Conservation (phyloP, 148 eudicot species). For the Rhododendron mucronatum region DNA sequence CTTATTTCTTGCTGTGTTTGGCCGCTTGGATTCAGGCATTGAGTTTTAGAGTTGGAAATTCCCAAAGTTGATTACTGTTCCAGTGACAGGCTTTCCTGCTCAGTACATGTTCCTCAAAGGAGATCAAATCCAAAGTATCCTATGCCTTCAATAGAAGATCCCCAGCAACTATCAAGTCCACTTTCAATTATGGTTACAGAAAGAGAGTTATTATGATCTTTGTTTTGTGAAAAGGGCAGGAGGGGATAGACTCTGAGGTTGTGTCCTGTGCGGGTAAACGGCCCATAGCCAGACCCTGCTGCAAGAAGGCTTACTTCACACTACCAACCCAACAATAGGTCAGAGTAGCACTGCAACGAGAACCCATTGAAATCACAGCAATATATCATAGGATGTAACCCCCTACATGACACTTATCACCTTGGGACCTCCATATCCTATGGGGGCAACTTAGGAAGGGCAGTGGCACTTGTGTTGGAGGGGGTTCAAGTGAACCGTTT, state of each 20-base stretch:
- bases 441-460: not conserved
- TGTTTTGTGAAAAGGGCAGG: not conserved
- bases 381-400: not conserved
- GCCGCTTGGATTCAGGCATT: not conserved
- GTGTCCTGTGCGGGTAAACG: not conserved
- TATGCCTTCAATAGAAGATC: not conserved
- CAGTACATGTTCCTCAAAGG: not conserved
- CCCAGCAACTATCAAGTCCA: not conserved
- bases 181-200: not conserved
- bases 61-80: not conserved
- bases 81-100: not conserved
- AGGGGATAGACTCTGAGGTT: not conserved
- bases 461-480: not conserved
- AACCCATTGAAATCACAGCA: not conserved
- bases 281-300: not conserved
- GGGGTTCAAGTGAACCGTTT: not conserved
- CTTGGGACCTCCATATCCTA: not conserved
- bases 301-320: not conserved
- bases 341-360: not conserved
- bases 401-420: not conserved
- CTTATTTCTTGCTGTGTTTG: not conserved
- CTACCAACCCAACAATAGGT: not conserved
- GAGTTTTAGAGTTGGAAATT: slow-evolving; percentile 1
- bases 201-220: too few species aligned
- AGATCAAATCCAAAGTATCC: not conserved